These are phyloP conservation scores for Lojkania enalia DNA, from an alignment of 2,329 filamentous ascomycete species.

Conservation along the genomic window DNA sequence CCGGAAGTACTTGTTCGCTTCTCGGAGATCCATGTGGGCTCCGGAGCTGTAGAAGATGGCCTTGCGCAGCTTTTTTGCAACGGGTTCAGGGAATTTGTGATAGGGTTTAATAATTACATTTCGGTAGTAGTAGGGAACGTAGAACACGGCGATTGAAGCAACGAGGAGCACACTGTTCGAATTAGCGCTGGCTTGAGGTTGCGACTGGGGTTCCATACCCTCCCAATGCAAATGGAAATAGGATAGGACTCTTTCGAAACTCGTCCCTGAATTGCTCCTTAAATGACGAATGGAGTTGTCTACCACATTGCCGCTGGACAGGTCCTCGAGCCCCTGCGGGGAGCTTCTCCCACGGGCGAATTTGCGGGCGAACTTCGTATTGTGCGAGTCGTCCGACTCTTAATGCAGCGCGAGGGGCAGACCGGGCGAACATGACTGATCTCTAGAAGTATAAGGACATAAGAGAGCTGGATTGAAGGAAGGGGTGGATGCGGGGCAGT, in stretches of 20 bases:
- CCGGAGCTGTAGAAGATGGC: constrained; percentile 79
- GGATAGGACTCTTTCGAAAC: constrained; percentile 44
- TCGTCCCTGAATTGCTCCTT: constrained; percentile 37
- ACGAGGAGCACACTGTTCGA: constrained; percentile 42
- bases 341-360: constrained; percentile 23
- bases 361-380: constrained; percentile 29
- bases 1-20: constrained; percentile 82
- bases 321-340: constrained; percentile 30
- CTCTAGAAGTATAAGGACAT: neutral
- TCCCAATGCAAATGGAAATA: constrained; percentile 42
- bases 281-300: constrained; percentile 34
- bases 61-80: constrained; percentile 77
- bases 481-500: constrained; percentile 18
- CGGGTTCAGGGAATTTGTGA: constrained; percentile 66
- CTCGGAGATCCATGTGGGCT: constrained; percentile 70
- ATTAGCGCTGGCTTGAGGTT: neutral
- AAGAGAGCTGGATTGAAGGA: constrained; percentile 6
- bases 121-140: constrained; percentile 52
- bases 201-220: constrained; percentile 19
- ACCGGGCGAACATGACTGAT: constrained; percentile 42
- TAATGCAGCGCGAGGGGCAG: constrained; percentile 31
- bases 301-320: constrained; percentile 27
- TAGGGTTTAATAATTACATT: constrained; percentile 53
- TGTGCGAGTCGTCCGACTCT: constrained; percentile 25
- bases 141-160: constrained; percentile 44